Conservation (phyloP, 306 rosid species). For the Gillenia trifoliata region DNA sequence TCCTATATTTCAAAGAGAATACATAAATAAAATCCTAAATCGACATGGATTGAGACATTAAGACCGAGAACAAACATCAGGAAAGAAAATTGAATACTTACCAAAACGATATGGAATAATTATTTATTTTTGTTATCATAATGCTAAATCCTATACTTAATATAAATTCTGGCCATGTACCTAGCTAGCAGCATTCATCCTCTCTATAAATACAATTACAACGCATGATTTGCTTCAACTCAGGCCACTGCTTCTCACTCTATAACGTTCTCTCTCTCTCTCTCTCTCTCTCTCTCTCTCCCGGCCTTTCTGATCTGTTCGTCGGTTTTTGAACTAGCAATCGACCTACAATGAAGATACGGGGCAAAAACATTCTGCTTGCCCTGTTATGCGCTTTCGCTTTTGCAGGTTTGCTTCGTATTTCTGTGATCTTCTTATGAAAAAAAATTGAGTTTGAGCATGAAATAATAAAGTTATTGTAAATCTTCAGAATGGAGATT, state of each 20-base stretch:
- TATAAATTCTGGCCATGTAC: not conserved
- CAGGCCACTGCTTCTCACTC: not conserved
- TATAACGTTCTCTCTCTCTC: no score
- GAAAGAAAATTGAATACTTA: not conserved
- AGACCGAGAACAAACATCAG: not conserved
- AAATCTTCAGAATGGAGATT: not conserved
- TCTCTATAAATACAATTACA: not conserved
- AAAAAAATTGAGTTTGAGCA: not conserved
- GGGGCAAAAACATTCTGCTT: slow-evolving; percentile 18
- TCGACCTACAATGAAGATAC: not conserved
- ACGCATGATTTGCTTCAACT: not conserved
- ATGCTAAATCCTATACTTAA: not conserved
- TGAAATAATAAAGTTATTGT: no score
- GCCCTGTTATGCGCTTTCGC: slow-evolving; percentile 14
- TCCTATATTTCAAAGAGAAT: not conserved
- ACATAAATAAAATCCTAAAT: not conserved
- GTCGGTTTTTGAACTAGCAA: not conserved
- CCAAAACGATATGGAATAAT: not conserved
- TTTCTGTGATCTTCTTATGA: not conserved
- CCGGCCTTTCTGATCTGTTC: not conserved
- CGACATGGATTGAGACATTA: not conserved
- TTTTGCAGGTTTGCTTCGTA: slow-evolving; percentile 18
- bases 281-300: not conserved
- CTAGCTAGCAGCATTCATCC: not conserved
- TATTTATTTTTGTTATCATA: no score